phyloP scores from a whole-genome alignment of 768 basidiomycete genomes.

The Chalciporus chontae region DNA sequence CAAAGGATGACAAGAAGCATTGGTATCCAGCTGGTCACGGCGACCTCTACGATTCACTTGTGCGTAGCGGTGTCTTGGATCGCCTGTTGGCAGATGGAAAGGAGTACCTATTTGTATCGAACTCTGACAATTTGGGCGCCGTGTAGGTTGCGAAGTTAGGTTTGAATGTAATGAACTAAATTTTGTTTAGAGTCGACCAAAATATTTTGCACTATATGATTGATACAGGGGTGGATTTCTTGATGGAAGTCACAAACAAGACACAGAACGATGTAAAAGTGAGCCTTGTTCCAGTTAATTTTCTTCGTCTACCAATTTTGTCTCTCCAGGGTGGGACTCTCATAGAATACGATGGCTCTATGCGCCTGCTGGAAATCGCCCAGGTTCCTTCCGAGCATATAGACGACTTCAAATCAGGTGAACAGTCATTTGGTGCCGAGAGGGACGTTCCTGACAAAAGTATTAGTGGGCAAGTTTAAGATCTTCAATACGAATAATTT shows the following conservation, averaged over 20 bases:
- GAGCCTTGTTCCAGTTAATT: not conserved
- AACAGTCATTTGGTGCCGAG: not conserved
- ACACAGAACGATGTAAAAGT: constrained; percentile 80
- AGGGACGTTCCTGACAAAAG: constrained; percentile 2
- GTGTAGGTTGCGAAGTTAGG: constrained; percentile 48
- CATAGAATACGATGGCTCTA: constrained; percentile 86
- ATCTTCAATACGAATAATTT: constrained; percentile 88
- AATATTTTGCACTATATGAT: constrained; percentile 86
- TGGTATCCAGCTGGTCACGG: constrained; percentile 99
- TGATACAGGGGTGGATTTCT: constrained; percentile 74
- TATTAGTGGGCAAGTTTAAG: constrained; percentile 80
- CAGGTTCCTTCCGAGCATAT: constrained; percentile 92
- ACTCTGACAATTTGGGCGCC: constrained; percentile 95
- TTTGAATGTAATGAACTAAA: not conserved
- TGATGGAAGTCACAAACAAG: constrained; percentile 97
- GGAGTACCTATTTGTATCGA: constrained; percentile 96
- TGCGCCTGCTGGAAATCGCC: constrained; percentile 89
- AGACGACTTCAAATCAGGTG: constrained; percentile 82
- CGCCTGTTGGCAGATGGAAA: constrained; percentile 88
- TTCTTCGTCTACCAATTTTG: not conserved
- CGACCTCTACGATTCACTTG: constrained; percentile 89
- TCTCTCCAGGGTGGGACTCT: constrained; percentile 69
- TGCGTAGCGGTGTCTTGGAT: constrained; percentile 88
- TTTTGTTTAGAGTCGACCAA: constrained; percentile 61
- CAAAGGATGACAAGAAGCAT: constrained; percentile 79